These are phyloP conservation scores for Panaeolus papilionaceus DNA, from an alignment of 768 basidiomycete genomes.

Conservation along the genomic window DNA sequence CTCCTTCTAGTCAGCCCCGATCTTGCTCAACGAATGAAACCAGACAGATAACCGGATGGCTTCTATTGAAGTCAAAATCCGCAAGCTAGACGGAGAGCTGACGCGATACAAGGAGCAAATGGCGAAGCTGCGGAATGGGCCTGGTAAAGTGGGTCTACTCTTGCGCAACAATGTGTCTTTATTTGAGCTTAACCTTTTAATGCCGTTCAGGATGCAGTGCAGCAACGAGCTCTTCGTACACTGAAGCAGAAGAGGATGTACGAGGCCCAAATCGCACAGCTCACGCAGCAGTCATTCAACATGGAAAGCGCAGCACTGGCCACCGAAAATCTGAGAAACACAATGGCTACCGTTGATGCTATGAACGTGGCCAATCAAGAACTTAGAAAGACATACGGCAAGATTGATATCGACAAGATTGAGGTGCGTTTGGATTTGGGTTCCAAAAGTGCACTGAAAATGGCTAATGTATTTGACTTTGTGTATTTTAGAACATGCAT, in stretches of 20 bases:
- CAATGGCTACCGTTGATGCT: conserved; percentile 98
- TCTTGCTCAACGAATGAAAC: conserved; percentile 9
- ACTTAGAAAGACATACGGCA: conserved; percentile 95
- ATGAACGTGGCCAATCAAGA: conserved; percentile 98
- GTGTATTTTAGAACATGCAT: conserved; percentile 77
- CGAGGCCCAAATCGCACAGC: conserved; percentile 88
- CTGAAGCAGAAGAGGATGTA: conserved; percentile 97
- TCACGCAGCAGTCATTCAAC: conserved; percentile 96
- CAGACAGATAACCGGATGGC: conserved; percentile 89
- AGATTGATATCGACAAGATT: conserved; percentile 97
- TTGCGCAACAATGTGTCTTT: background rate
- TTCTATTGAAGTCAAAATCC: conserved; percentile 94
- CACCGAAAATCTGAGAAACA: conserved; percentile 98
- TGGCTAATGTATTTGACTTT: too few species aligned
- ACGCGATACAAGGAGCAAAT: conserved; percentile 94
- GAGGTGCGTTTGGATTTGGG: conserved; percentile 59
- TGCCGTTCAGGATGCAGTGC: conserved; percentile 75
- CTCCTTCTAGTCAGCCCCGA: conserved; percentile 12
- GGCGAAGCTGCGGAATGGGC: conserved; percentile 90
- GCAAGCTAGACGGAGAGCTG: conserved; percentile 95
- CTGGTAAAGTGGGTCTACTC: conserved; percentile 78
- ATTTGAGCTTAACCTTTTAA: background rate
- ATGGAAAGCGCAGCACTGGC: conserved; percentile 96
- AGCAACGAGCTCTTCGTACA: conserved; percentile 91
- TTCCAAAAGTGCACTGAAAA: background rate